Conservation (phyloP, 2,329 filamentous ascomycete genomes). For the Septoria linicola region DNA sequence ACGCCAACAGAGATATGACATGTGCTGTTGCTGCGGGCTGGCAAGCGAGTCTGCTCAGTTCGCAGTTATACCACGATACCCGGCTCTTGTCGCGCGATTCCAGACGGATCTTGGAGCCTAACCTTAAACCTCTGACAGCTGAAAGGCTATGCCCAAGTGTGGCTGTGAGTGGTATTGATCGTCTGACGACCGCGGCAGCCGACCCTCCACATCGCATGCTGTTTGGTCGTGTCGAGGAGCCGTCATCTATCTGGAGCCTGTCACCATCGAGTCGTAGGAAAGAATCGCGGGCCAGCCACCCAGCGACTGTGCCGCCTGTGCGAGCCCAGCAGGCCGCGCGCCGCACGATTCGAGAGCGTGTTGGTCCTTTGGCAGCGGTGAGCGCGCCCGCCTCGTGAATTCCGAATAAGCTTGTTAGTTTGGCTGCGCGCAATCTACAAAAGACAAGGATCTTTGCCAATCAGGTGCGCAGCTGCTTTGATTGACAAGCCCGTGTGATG, state of each 20-base stretch:
- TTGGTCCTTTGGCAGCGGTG: background rate
- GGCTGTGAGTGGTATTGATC: slow-evolving; percentile 7
- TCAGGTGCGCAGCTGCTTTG: slow-evolving; percentile 11
- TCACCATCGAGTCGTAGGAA: background rate
- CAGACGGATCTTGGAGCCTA: slow-evolving; percentile 19
- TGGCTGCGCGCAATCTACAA: slow-evolving; percentile 11
- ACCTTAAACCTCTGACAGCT: slow-evolving; percentile 27
- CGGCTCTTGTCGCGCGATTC: slow-evolving; percentile 12
- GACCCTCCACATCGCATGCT: background rate
- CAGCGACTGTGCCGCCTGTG: slow-evolving; percentile 1
- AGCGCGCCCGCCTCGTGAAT: background rate
- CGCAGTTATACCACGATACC: slow-evolving; percentile 18
- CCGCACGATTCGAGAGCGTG: slow-evolving; percentile 4
- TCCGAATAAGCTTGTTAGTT: slow-evolving; percentile 5
- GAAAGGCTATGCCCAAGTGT: background rate
- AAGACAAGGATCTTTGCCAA: slow-evolving; percentile 13
- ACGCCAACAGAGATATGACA: background rate
- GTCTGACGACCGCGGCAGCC: slow-evolving; percentile 3
- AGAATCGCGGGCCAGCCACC: slow-evolving; percentile 1
- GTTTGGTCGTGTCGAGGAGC: background rate
- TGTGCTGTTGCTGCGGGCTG: background rate
- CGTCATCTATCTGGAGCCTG: slow-evolving; percentile 9
- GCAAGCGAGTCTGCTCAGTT: slow-evolving; percentile 8
- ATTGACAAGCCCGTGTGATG: slow-evolving; percentile 15
- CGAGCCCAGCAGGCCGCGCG: background rate